Conservation (phyloP, 2,329 filamentous ascomycete species). For the Hirsutella minnesotensis region DNA sequence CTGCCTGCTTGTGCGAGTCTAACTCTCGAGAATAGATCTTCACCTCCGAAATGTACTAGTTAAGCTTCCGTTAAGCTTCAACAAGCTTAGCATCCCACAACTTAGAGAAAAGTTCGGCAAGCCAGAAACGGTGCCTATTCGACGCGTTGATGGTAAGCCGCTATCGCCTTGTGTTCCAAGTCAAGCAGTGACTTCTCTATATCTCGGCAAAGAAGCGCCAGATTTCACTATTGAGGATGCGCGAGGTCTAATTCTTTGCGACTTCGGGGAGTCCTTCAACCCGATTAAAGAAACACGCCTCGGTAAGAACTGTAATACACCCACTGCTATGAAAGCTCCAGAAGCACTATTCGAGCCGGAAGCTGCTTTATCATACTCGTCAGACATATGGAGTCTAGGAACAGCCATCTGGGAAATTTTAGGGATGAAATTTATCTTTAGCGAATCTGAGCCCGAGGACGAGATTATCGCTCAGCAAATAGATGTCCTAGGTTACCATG, state of each 20-base stretch:
- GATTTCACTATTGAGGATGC: constrained; percentile 16
- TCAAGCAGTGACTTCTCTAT: constrained; percentile 10
- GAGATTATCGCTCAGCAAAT: constrained; percentile 12
- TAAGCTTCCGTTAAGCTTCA: constrained; percentile 4
- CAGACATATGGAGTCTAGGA: constrained; percentile 12
- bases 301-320: constrained; percentile 10
- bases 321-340: constrained; percentile 3
- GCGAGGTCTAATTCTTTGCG: constrained; percentile 14
- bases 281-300: constrained; percentile 10
- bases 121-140: constrained; percentile 16
- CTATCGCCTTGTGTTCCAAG: constrained; percentile 14
- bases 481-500: constrained; percentile 9
- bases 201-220: constrained; percentile 16
- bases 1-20: background rate
- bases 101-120: constrained; percentile 17
- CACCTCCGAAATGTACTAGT: constrained; percentile 14
- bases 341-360: constrained; percentile 1
- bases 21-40: constrained; percentile 8
- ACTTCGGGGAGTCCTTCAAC: constrained; percentile 21
- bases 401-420: constrained; percentile 12
- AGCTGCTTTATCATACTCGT: constrained; percentile 1
- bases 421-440: constrained; percentile 11
- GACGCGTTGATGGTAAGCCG: constrained; percentile 9
- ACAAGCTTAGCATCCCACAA: constrained; percentile 17
- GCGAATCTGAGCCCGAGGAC: constrained; percentile 7